These are phyloP conservation scores for Fragaria vesca DNA, from an alignment of 306 rosid species.

Conservation along the genomic window DNA sequence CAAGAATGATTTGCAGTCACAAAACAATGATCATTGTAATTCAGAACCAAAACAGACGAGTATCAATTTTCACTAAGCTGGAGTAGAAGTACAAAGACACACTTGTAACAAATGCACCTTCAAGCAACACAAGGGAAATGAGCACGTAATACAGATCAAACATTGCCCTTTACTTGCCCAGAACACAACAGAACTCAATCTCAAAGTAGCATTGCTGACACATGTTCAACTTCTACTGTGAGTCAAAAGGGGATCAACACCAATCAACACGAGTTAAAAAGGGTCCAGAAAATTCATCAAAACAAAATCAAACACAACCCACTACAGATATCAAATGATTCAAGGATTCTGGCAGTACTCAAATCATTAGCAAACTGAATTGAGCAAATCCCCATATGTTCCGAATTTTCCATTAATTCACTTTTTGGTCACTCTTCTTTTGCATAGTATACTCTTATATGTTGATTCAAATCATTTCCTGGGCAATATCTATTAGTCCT, in stretches of 20 bases:
- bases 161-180: slow-evolving; percentile 14
- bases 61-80: slow-evolving; percentile 5
- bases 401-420: slow-evolving; percentile 17
- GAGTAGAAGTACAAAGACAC: slow-evolving; percentile 1
- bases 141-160: slow-evolving; percentile 28
- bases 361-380: slow-evolving; percentile 34
- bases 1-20: slow-evolving; percentile 14
- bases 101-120: slow-evolving; percentile 13
- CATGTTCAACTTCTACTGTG: slow-evolving; percentile 37
- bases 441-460: slow-evolving; percentile 23
- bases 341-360: slow-evolving; percentile 29
- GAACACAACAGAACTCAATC: slow-evolving; percentile 29
- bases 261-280: slow-evolving; percentile 1
- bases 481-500: slow-evolving; percentile 13
- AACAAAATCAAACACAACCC: slow-evolving; percentile 41
- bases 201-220: slow-evolving; percentile 31
- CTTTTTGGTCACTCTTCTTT: slow-evolving; percentile 24
- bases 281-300: slow-evolving; percentile 13
- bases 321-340: slow-evolving; percentile 27
- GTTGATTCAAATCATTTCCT: slow-evolving; percentile 31
- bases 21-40: slow-evolving; percentile 16
- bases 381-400: slow-evolving; percentile 21
- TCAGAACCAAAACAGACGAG: slow-evolving; percentile 20
- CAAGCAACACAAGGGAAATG: slow-evolving; percentile 12
- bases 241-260: slow-evolving; percentile 31